Percentiles rank a stretch among this genome's conserved stretches.
Conservation (phyloP, 371 early-diverging fungal genomes). For the Racocetra persica region DNA sequence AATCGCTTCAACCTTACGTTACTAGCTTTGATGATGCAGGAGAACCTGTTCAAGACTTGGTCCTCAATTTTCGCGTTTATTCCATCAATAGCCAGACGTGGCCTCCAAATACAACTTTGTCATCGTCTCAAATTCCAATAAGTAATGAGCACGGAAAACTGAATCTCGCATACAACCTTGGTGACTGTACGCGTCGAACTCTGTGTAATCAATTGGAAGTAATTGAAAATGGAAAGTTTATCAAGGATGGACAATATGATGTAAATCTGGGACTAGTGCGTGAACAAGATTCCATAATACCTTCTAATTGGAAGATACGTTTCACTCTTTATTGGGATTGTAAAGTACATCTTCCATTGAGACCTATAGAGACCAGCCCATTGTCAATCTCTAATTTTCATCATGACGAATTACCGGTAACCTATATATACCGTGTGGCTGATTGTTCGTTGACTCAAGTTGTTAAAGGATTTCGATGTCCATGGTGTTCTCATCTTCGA, state of each 20-base stretch:
- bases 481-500: slow-evolving; percentile 25
- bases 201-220: slow-evolving; percentile 26
- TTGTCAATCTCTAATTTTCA: neutral
- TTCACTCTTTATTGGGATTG: slow-evolving; percentile 29
- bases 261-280: neutral
- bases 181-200: neutral
- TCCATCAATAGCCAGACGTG: slow-evolving; percentile 1
- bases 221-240: slow-evolving; percentile 16
- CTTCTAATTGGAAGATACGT: slow-evolving; percentile 27
- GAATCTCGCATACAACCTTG: neutral
- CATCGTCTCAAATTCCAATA: neutral
- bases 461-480: slow-evolving; percentile 33
- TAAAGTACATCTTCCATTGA: slow-evolving; percentile 20
- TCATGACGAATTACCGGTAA: slow-evolving; percentile 1
- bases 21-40: slow-evolving; percentile 8
- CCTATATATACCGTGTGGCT: slow-evolving; percentile 26
- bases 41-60: neutral
- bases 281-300: slow-evolving; percentile 19
- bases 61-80: slow-evolving; percentile 30
- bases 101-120: neutral
- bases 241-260: slow-evolving; percentile 35
- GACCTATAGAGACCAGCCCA: neutral
- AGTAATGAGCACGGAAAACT: neutral
- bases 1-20: neutral
- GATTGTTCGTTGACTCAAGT: slow-evolving; percentile 29